Evolutionary conservation across 805 yeast genomes (phyloP), one percentile per base, ranked within the genome.

Genomic region (Brettanomyces nanus): DNA sequence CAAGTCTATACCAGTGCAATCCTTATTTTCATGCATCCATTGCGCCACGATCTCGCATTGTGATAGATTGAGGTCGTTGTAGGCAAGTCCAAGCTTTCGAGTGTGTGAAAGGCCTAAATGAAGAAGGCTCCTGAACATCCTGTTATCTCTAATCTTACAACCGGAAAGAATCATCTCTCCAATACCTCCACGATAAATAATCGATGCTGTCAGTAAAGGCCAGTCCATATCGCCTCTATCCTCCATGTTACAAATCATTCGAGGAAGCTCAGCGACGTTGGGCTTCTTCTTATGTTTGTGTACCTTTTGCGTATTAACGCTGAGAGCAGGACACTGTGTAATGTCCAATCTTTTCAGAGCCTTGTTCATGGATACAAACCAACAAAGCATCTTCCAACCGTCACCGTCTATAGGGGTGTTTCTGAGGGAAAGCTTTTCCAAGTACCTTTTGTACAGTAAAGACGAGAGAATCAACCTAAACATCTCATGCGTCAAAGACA

Each of bases 161-260:
- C 96, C 96, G 36, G 85, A 84, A 35, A 89, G 58, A 28, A 85
- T 67, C 40, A 89, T 61, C 51, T 85, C 95, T 43, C 80, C 90
- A 22, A 89, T 70, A 3, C 92, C 90, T 30, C 80, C 80, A 45
- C 95, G 65, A 15, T 70, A 71, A 15, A 68, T 66, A 15, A 89
- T 53, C 0, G 94, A 79, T 10, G 84, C 81, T 3, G 78, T 75
- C 40, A 90, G 70, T 34, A 85, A 60, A 2, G 73, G 60, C 97
- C 97, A 89, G 57, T 89, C 87, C 80, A 80, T 77, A 39, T 76
- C 79, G 2, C 85, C 73, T 41, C 96, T 69, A 50, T 79, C 66
- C 20, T 70, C 69, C 22, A 52, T 51, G 49, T 72, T 72, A 44
- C 72, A 64, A 4, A 47, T 40, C 80, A 74, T 75, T 25, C 61